Base-by-base conservation (phyloP, 306 rosid genomes). In the Prunus armeniaca region DNA sequence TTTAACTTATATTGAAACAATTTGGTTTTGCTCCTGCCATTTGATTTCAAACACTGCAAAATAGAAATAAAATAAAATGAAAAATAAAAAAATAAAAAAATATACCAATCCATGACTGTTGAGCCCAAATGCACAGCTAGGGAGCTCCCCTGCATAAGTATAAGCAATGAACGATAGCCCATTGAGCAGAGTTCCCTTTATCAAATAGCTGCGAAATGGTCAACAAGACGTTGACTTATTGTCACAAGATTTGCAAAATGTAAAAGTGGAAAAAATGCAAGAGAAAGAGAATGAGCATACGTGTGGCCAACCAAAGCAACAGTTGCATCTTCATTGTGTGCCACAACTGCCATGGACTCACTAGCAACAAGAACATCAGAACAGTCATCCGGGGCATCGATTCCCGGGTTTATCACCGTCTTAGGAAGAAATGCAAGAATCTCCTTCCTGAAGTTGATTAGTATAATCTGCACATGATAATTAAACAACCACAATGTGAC, bases 141-240 rank as follows among this genome's bases (percentile, higher is more conserved):
- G 99, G 58, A 92, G 97, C 85, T 95, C 97, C 82, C 97, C 98
- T 8, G 97, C 96, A 54, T 90, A 92, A 3, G 97, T 92, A 67
- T 89, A 92, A 75, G 89, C 99, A 57, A 92, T 67, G 62, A 84
- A 90, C 71, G 89, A 89, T 3, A 52, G 6, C 50, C 90, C 96
- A 81, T 82, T 69, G 67, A 87, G 73, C 77, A 91, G 79, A 46
- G 76, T 82, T 81, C 85, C 96, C 76, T 88, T 91, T 71, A 92
- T 80, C 82, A 92, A 85, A 85, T 89, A 95, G 65, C 98, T 92
- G 86, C 74, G 81, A 80, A 32, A 18, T 19, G 62, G 55, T 27
- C 46, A 12, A 17, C 2, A 69, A 28, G 38, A 24, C 22, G 55
- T 57, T 11, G 6, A 72, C 61, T 30, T 58, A 24, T 58, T 38